phyloP scores from a whole-genome alignment of 2,329 filamentous ascomycete species.

The Aschersonia sp. region DNA sequence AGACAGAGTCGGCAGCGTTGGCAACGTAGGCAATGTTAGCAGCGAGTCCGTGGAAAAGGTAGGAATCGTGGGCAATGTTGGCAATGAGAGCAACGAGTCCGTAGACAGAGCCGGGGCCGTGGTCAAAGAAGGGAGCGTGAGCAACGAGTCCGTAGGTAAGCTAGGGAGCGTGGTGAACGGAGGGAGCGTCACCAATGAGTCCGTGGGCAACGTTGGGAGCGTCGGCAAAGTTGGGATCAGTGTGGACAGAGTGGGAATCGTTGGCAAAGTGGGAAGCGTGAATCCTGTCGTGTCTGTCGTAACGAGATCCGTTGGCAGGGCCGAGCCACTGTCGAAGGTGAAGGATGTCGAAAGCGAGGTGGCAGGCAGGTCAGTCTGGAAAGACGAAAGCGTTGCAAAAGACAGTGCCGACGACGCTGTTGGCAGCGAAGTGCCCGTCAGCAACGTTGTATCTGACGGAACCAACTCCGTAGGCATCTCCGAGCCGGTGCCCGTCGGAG shows the following conservation, averaged over 20 bases:
- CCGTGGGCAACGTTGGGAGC: neutral
- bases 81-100: neutral
- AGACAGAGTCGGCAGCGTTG: neutral
- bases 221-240: neutral
- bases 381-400: neutral
- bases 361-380: neutral
- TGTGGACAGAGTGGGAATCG: neutral
- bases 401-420: neutral
- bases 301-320: neutral
- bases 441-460: neutral
- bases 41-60: neutral
- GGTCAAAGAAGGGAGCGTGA: neutral
- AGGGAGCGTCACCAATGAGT: neutral
- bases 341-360: neutral
- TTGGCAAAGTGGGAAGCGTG: neutral
- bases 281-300: neutral
- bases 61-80: neutral
- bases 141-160: neutral
- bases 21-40: neutral
- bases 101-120: neutral
- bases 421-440: neutral
- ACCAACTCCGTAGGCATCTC: neutral
- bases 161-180: no score
- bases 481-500: neutral
- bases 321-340: neutral